Evolutionary conservation across 768 basidiomycete genomes (phyloP).

Genomic region (Pleurotus tuber-regium): DNA sequence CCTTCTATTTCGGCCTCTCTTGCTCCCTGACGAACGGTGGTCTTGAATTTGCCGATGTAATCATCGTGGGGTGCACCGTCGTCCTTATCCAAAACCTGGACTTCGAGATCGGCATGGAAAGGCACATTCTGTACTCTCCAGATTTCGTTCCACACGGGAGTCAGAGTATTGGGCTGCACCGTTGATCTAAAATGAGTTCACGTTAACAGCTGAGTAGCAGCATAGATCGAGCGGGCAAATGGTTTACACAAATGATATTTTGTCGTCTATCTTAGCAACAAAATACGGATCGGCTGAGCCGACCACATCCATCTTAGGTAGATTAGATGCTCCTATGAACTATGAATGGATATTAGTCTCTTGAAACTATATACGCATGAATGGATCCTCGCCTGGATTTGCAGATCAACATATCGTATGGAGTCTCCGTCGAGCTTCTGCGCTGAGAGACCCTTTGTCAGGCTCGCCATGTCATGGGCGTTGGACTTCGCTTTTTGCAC

Average conservation of each 20-base stretch:
- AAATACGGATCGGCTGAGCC: conserved; percentile 70
- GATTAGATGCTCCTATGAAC: conserved; percentile 69
- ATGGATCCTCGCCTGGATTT: neutral
- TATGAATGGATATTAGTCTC: conserved; percentile 17
- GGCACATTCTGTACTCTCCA: conserved; percentile 79
- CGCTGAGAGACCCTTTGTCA: conserved; percentile 2
- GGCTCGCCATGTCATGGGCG: conserved; percentile 3
- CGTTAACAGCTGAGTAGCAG: conserved; percentile 1
- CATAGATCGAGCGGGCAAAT: neutral
- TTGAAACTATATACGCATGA: neutral
- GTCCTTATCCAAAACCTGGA: conserved; percentile 73
- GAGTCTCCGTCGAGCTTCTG: neutral
- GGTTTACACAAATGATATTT: conserved; percentile 57
- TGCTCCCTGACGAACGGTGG: conserved; percentile 49
- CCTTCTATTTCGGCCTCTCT: conserved; percentile 66
- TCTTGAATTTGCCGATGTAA: conserved; percentile 62
- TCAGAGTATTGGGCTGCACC: conserved; percentile 51
- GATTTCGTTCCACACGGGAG: conserved; percentile 74
- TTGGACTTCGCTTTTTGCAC: neutral
- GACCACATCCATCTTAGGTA: conserved; percentile 71
- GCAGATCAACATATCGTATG: conserved; percentile 6
- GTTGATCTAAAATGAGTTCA: conserved; percentile 72
- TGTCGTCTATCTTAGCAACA: conserved; percentile 61
- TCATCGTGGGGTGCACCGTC: conserved; percentile 55
- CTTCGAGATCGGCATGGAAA: conserved; percentile 49